These are phyloP conservation scores for Cladosporium sp. DNA, from an alignment of 2,329 filamentous ascomycete genomes.

Conservation along the genomic window DNA sequence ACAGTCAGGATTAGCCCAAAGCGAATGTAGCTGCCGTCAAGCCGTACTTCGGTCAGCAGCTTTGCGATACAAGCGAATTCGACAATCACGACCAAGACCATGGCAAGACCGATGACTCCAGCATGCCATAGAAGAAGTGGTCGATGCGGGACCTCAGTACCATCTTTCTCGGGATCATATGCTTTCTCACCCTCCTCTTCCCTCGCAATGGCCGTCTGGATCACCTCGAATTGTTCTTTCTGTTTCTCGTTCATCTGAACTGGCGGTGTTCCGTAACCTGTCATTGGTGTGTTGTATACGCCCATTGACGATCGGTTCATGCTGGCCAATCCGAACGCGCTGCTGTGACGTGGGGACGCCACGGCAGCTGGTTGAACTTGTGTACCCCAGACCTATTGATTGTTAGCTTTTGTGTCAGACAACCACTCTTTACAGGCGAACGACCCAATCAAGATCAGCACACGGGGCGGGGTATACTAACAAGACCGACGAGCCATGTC, in stretches of 20 bases:
- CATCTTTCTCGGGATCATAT: slow-evolving; percentile 11
- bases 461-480: background rate
- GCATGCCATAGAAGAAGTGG: slow-evolving; percentile 10
- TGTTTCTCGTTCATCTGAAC: slow-evolving; percentile 9
- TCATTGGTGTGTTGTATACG: slow-evolving; percentile 4
- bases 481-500: slow-evolving; percentile 12
- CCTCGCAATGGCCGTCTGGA: slow-evolving; percentile 11
- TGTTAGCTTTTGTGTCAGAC: background rate
- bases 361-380: slow-evolving; percentile 1
- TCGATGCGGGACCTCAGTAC: slow-evolving; percentile 5
- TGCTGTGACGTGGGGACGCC: slow-evolving; percentile 8
- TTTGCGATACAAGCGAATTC: slow-evolving; percentile 13
- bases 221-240: slow-evolving; percentile 9
- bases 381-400: slow-evolving; percentile 5
- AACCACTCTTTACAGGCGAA: no score
- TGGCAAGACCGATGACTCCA: slow-evolving; percentile 7
- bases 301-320: background rate
- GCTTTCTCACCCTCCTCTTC: slow-evolving; percentile 13
- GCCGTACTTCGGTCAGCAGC: slow-evolving; percentile 12
- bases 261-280: background rate
- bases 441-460: no score
- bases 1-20: slow-evolving; percentile 10
- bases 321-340: background rate
- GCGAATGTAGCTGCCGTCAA: slow-evolving; percentile 10
- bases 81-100: slow-evolving; percentile 12